Evolutionary conservation across 306 rosid genomes (phyloP), one percentile per base, ranked within the genome.

Genomic region (Rubus parviflorus): DNA sequence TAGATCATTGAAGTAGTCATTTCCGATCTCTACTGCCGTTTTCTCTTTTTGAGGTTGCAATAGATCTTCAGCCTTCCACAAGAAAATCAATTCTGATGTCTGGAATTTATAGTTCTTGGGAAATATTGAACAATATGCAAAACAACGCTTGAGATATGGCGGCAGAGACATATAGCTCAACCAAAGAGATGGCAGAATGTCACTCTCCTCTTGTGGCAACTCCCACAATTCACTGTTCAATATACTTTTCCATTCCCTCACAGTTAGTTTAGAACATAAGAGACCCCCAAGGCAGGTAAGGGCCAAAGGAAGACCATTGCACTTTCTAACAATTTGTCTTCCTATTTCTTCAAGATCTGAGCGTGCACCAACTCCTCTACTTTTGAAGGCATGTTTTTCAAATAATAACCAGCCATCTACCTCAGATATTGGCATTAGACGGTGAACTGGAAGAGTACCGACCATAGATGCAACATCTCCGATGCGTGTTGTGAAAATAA

Each of bases 161-260:
- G 67, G 74, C 41, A 77, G 75, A 66, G 54, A 23, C 38, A 14
- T 16, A 7, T 81, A 81, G 30, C 80, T 68, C 0, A 75, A 25
- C n/a, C 4, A 25, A 67, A 75, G 58, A 20, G 25, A 67, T 7
- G 67, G 46, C 65, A 45, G 48, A 45, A 45, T 45, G 11, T 45
- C 10, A 45, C 48, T 45, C 48, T 45, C 11, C 48, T 45, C 48
- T 0, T 0, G 48, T 7, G 48, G 11, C 11, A 45, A 45, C 48
- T 45, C 48, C n/a, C 6, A 52, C 1, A 52, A 16, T n/a, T 52
- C 20, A 52, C 57, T 52, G 1, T 52, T 15, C 20, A 52, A 4
- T 16, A 52, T 52, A 4, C 3, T 52, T 52, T 52, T 1, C 57
- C 57, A 52, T 17, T 52, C 57, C 22, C 0, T 14, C 15, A 46